Percentiles rank a stretch among this genome's conserved stretches.
Evolutionary conservation across 169 alveolate species (phyloP).

Genomic region (Plasmodium yoelii): DNA sequence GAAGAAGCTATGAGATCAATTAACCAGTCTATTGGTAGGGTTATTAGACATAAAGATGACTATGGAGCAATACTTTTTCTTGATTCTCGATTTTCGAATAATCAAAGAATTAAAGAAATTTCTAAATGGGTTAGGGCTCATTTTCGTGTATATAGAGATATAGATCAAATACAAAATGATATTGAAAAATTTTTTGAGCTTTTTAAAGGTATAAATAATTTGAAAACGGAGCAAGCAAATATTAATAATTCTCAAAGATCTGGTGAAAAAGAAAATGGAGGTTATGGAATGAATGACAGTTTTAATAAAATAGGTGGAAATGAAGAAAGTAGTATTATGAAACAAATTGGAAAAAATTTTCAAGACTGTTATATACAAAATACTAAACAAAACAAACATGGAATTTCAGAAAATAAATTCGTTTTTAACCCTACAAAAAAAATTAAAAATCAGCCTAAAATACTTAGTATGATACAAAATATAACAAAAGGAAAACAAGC

Average conservation of each 20-base stretch:
- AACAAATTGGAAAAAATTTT: slow-evolving; percentile 62
- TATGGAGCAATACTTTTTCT: slow-evolving; percentile 93
- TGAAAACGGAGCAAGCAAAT: not conserved
- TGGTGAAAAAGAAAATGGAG: not conserved
- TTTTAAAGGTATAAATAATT: slow-evolving; percentile 47
- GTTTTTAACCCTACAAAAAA: slow-evolving; percentile 59
- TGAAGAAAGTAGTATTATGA: not conserved
- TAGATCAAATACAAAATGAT: slow-evolving; percentile 75
- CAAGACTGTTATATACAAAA: slow-evolving; percentile 63
- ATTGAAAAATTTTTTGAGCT: slow-evolving; percentile 74
- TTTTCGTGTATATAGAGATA: slow-evolving; percentile 61
- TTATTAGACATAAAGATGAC: slow-evolving; percentile 95
- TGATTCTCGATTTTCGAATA: slow-evolving; percentile 89
- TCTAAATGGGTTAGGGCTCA: slow-evolving; percentile 91
- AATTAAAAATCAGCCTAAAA: slow-evolving; percentile 69
- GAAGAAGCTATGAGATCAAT: slow-evolving; percentile 95
- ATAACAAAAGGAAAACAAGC: slow-evolving; percentile 65
- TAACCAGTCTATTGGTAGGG: slow-evolving; percentile 97
- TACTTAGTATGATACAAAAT: slow-evolving; percentile 74
- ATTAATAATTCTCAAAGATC: not conserved
- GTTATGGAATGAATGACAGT: not conserved
- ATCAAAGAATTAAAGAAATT: slow-evolving; percentile 83
- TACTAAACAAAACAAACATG: slow-evolving; percentile 29
- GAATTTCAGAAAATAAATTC: slow-evolving; percentile 31
- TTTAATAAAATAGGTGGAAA: not conserved